phyloP scores from a whole-genome alignment of 306 rosid genomes.

The Heteromeles arbutifolia region DNA sequence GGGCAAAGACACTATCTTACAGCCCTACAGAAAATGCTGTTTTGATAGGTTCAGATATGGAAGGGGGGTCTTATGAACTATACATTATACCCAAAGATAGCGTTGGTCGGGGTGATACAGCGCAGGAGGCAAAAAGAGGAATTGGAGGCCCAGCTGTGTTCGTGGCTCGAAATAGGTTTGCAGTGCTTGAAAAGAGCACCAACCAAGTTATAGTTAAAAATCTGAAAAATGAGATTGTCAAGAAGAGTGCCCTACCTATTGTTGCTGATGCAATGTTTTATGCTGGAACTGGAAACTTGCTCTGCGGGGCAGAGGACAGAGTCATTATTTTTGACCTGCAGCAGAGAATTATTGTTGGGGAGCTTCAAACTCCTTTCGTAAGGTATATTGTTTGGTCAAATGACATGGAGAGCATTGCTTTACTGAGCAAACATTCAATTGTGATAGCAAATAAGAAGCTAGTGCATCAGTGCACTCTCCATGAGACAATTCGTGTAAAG shows the following conservation, averaged over 20 bases:
- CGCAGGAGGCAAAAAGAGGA: conserved; percentile 78
- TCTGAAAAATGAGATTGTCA: conserved; percentile 67
- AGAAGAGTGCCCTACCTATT: conserved; percentile 64
- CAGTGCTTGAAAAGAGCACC: conserved; percentile 71
- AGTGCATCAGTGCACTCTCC: conserved; percentile 85
- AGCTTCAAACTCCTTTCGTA: conserved; percentile 73
- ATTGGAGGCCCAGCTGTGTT: conserved; percentile 79
- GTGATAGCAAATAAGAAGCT: conserved; percentile 72
- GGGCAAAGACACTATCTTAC: conserved; percentile 68
- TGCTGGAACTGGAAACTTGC: conserved; percentile 75
- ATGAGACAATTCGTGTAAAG: conserved; percentile 86
- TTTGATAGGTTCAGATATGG: conserved; percentile 70
- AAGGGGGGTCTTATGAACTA: conserved; percentile 81
- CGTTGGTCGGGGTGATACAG: conserved; percentile 59
- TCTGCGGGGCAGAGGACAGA: conserved; percentile 76
- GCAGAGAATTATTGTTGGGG: conserved; percentile 68
- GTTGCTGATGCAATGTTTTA: conserved; percentile 68
- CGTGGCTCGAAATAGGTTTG: conserved; percentile 80
- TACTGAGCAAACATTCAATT: conserved; percentile 80
- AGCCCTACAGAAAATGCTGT: conserved; percentile 75
- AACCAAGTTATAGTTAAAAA: conserved; percentile 65
- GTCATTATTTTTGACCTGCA: conserved; percentile 71
- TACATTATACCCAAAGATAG: conserved; percentile 72
- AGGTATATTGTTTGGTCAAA: conserved; percentile 77
- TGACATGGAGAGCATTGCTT: conserved; percentile 75